Evolutionary conservation across 768 basidiomycete genomes (phyloP).

Genomic region (Russula sp.): DNA sequence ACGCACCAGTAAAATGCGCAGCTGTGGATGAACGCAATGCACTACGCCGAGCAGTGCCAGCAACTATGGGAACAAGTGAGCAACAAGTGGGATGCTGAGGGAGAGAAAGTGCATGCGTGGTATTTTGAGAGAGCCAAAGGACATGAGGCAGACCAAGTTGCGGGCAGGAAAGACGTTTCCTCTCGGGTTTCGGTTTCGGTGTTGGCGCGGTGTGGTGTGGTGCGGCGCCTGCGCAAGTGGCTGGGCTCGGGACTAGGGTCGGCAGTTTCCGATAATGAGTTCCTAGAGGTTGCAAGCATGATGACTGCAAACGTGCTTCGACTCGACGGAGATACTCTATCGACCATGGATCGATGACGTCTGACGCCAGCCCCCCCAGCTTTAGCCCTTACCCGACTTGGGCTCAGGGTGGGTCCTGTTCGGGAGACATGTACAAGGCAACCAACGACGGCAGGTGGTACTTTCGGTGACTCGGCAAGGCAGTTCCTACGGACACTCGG

Average conservation of each 20-base stretch:
- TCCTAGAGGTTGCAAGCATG: too few relatives aligned
- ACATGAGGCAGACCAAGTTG: slow-evolving; percentile 4
- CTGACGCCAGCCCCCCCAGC: background rate
- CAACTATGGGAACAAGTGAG: slow-evolving; percentile 3
- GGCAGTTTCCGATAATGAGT: background rate
- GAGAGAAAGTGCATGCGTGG: slow-evolving; percentile 2
- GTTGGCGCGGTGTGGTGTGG: background rate
- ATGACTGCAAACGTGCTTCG: background rate
- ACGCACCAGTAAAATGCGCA: slow-evolving; percentile 4
- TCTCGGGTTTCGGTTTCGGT: too few relatives aligned
- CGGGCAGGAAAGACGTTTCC: too few relatives aligned
- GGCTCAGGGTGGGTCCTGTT: slow-evolving; percentile 8
- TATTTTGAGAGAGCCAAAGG: slow-evolving; percentile 5
- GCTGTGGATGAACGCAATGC: slow-evolving; percentile 1
- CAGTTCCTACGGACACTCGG: background rate
- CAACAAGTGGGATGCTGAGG: background rate
- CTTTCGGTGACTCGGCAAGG: slow-evolving; percentile 8
- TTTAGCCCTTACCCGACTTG: background rate
- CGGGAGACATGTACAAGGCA: background rate
- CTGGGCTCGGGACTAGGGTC: background rate
- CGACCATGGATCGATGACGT: slow-evolving; percentile 14
- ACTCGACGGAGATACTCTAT: slow-evolving; percentile 10
- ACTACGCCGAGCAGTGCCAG: slow-evolving; percentile 7
- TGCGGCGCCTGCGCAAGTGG: background rate
- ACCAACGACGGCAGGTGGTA: background rate